A percentile compares a stretch with the other conserved stretches of the same genome.
phyloP scores from a whole-genome alignment of 1,284 basidiomycete genomes.

The Singerocomus inundabilis region DNA sequence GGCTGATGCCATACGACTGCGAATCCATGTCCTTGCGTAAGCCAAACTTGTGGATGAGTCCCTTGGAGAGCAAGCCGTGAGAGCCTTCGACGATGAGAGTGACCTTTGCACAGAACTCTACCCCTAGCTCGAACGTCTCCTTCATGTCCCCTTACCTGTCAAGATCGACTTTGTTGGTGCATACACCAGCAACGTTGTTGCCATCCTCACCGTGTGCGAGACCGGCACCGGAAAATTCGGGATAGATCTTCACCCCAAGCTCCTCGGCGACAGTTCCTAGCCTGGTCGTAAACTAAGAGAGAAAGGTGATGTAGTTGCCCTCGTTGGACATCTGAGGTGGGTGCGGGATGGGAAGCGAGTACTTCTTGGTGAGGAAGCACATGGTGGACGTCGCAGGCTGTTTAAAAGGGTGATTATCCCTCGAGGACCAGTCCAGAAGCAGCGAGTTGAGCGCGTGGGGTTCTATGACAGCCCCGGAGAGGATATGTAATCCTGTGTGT shows the following conservation, averaged over 20 bases:
- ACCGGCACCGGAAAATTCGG: slow-evolving; percentile 91
- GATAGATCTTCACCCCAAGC: slow-evolving; percentile 96
- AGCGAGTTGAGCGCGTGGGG: slow-evolving; percentile 91
- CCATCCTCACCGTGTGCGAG: slow-evolving; percentile 74
- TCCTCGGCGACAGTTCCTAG: slow-evolving; percentile 87
- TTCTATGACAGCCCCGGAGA: slow-evolving; percentile 96
- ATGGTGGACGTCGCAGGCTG: slow-evolving; percentile 82
- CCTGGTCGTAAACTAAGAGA: slow-evolving; percentile 90
- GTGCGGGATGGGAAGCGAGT: slow-evolving; percentile 86
- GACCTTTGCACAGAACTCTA: slow-evolving; percentile 94
- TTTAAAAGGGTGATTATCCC: slow-evolving; percentile 62
- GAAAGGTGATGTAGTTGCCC: slow-evolving; percentile 92
- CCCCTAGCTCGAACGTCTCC: slow-evolving; percentile 92
- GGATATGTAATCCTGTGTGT: slow-evolving; percentile 86
- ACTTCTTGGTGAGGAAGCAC: slow-evolving; percentile 79
- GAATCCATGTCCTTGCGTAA: slow-evolving; percentile 80
- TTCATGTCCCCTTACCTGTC: slow-evolving; percentile 80
- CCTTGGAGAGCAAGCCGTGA: slow-evolving; percentile 89
- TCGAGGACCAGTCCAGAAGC: slow-evolving; percentile 80
- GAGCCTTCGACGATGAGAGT: slow-evolving; percentile 95
- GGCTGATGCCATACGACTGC: slow-evolving; percentile 95
- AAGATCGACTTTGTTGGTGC: slow-evolving; percentile 95
- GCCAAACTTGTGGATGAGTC: slow-evolving; percentile 76
- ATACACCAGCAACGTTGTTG: slow-evolving; percentile 74
- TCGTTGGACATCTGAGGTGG: slow-evolving; percentile 97